Percentiles rank a stretch among this genome's conserved stretches.
phyloP scores from a whole-genome alignment of 352 stramenopile genomes.

The Globisporangium apiculatum region DNA sequence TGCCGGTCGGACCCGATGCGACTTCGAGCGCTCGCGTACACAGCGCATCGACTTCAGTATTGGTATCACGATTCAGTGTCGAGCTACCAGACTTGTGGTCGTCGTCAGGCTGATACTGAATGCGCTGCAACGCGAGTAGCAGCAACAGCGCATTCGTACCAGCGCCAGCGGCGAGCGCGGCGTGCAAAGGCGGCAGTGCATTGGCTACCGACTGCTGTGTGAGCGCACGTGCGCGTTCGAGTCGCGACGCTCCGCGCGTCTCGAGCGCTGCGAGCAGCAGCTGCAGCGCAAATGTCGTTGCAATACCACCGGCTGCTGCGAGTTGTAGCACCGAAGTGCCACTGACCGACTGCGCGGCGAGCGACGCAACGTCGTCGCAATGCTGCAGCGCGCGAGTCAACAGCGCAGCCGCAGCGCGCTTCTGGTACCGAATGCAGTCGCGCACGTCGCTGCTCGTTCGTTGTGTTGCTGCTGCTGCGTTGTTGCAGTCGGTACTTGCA shows the following conservation, averaged over 20 bases:
- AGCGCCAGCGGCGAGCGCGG: conserved; percentile 28
- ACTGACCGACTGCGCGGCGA: background rate
- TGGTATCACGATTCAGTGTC: too few species aligned
- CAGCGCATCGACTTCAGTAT: too few species aligned
- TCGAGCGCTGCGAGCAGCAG: conserved; percentile 35
- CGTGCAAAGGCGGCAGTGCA: conserved; percentile 36
- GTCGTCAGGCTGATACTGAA: background rate
- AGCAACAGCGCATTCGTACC: conserved; percentile 35
- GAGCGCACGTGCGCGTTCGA: conserved; percentile 16
- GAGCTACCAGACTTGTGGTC: too few species aligned
- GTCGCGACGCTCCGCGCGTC: conserved; percentile 4
- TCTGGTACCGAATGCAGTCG: conserved; percentile 5
- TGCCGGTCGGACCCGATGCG: conserved; percentile 17
- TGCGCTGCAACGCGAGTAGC: conserved; percentile 10
- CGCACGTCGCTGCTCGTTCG: background rate
- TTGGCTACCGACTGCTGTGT: conserved; percentile 14
- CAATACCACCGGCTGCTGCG: conserved; percentile 28
- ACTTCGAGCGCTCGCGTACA: conserved; percentile 16
- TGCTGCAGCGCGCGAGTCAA: conserved; percentile 9
- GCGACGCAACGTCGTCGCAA: background rate
- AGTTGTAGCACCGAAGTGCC: conserved; percentile 18
- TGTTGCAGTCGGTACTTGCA: conserved; percentile 2
- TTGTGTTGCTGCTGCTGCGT: background rate
- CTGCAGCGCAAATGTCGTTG: conserved; percentile 27
- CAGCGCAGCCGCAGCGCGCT: conserved; percentile 7